Evolutionary conservation across 352 stramenopile species (phyloP).

Genomic region (Pythium periplocum): DNA sequence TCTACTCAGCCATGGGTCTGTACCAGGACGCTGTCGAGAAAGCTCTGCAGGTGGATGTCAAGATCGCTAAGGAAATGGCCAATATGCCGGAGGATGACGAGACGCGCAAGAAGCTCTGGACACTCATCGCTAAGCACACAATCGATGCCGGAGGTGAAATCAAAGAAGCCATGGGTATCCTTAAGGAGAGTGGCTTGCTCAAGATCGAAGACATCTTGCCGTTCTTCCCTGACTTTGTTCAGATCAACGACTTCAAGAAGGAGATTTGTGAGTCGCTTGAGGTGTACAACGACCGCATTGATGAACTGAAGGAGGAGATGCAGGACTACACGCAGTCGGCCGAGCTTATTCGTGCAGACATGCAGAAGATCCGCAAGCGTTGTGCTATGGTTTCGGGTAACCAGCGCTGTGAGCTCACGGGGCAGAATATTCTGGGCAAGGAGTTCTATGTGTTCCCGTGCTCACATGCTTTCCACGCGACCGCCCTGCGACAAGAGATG

Average conservation of each 20-base stretch:
- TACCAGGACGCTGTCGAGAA: constrained; percentile 92
- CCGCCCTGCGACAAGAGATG: constrained; percentile 86
- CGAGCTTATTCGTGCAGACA: constrained; percentile 86
- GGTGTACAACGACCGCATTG: constrained; percentile 89
- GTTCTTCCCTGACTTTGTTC: constrained; percentile 94
- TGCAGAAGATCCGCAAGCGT: constrained; percentile 84
- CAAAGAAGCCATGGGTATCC: constrained; percentile 79
- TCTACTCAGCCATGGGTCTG: constrained; percentile 91
- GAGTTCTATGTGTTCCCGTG: constrained; percentile 95
- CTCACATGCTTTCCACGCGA: constrained; percentile 91
- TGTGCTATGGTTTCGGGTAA: constrained; percentile 84
- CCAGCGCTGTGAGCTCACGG: constrained; percentile 86
- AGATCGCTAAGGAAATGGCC: constrained; percentile 92
- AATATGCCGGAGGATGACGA: constrained; percentile 88
- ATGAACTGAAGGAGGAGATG: constrained; percentile 92
- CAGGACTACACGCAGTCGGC: constrained; percentile 89
- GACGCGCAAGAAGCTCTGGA: constrained; percentile 91
- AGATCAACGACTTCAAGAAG: constrained; percentile 95
- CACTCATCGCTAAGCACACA: constrained; percentile 90
- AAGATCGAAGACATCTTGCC: constrained; percentile 94
- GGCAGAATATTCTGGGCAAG: constrained; percentile 83
- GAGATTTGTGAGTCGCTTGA: constrained; percentile 92
- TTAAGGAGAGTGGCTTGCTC: constrained; percentile 84
- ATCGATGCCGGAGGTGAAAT: constrained; percentile 86
- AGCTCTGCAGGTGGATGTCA: constrained; percentile 86